Base-by-base conservation (phyloP, 106 monocot species). In the Vanilla planifolia region DNA sequence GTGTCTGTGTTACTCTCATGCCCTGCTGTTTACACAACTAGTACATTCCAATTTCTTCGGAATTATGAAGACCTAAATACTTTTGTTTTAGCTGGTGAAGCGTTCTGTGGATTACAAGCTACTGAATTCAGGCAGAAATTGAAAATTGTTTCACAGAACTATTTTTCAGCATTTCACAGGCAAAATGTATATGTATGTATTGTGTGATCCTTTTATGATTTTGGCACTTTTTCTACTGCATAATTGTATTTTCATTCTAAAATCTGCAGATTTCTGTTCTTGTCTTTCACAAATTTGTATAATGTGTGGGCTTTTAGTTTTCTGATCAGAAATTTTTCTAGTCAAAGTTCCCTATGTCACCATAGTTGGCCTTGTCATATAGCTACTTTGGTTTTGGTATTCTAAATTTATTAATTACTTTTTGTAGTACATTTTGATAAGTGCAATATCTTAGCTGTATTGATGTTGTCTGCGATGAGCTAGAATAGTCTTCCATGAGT, bases 111-210 rank as follows among this genome's bases (percentile, higher is more conserved):
- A 16, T 59, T 78, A 44, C 76, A 91, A 80, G 90, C 95, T 35
- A 66, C 60, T 53, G 90, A 96, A 56, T 96, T 96, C 72, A 80
- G 95, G 53, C 86, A 86, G 36, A 80, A 77, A 61, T 68, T 96
- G 60, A 96, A 86, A 68, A 79, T 15, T 55, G 69, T 84, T 44
- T 90, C 83, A 65, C 86, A 81, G 59, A 90, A 69, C 65, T 90
- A 90, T 67, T 6, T 87, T 7, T 59, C 80, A 42, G 40, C 69
- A 26, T 96, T 96, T 43, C 95, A 96, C 64, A 78, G 79, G 33
- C 95, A 96, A 76, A 96, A 96, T 81, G 68, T 96, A 44, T 80
- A 83, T 62, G 95, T 96, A 90, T 32, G 90, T 73, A n/a, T n/a
- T n/a, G n/a, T n/a, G n/a, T n/a, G n/a, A n/a, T n/a, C n/a, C n/a